Base-by-base conservation (phyloP, 371 early-diverging fungal genomes). In the Rhizopus stolonifer region DNA sequence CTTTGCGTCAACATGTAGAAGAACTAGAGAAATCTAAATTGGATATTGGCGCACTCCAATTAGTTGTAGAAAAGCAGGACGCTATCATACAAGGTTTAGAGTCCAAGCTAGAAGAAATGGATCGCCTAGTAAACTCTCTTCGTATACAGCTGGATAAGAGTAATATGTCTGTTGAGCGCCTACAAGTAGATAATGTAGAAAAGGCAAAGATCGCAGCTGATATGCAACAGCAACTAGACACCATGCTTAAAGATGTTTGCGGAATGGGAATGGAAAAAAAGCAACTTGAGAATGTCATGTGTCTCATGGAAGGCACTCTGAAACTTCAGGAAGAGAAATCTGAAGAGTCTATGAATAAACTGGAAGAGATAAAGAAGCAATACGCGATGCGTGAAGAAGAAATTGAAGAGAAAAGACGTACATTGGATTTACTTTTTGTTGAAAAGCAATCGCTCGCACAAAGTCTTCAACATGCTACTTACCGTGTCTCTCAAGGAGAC, bases 51-150 rank as follows among this genome's bases (percentile, higher is more conserved):
- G 62, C 59, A 2, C 46, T 77, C 9, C 52, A 49, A 0, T 39
- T 38, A 0, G 61, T 77, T 7, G 74, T 72, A 32, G 65, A 62
- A n/a, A 67, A 70, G 22, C 78, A 77, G 58, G 70, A 74, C 43
- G 54, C 42, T 8, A 62, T 77, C 21, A 77, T 77, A 25, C 49
- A 58, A 34, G 53, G 63, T 1, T 43, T 74, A 0, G 74, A 77
- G 19, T 4, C 22, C 0, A 74, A 77, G 42, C 17, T 74, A n/a
- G 56, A 46, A 14, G 72, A 70, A 13, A 72, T 72, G 72, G 65
- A 72, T 9, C 51, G 54, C 10, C 54, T 70, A 3, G 48, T 65
- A 0, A 17, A 13, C 23, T 52, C 56, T 1, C 48, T 74, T n/a
- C 68, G 58, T 8, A 36, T 51, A 8, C 70, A 72, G 46, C 24